Evolutionary conservation across 768 basidiomycete genomes (phyloP), one percentile per base, ranked within the genome.

Genomic region (Trametes gibbosa): DNA sequence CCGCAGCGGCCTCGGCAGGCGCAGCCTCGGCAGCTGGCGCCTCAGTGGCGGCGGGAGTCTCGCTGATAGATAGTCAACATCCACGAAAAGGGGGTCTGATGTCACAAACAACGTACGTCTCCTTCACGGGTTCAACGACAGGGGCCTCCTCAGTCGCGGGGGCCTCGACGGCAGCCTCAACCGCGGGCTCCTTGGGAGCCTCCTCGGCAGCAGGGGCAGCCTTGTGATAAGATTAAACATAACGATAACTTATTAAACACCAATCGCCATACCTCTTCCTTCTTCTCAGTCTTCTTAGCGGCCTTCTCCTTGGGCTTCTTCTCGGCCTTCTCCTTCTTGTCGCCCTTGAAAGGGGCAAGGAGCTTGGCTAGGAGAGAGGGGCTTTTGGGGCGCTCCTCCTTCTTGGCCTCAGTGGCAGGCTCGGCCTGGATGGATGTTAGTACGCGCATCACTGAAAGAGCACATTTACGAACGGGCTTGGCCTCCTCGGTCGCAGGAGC

Each of bases 271-370:
- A 73, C 70, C 69, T 86, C 85, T 65, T 87, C 84, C 77, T 89
- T 87, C 80, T 89, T 89, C 79, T 89, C 89, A 72, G 86, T 84
- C 76, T 88, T 89, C 81, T 89, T 90, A 70, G 86, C 81, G 41
- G 76, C 76, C 77, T 85, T 85, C 74, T 85, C 84, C 79, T 86
- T 83, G 68, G 78, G 79, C 63, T 75, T 80, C 75, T 81, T 90
- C 65, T 86, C 84, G 55, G 74, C 77, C 72, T 79, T 80, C 62
- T 70, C 71, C 73, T 76, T 79, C 51, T 70, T 68, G 42, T 73
- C 72, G 48, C 25, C 61, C 78, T 90, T 91, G 82, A 93, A 86
- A 41, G 88, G 82, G 27, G 85, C 85, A 59, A 95, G 85, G 62
- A 95, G 76, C 75, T 89, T 94, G 66, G 84, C 71, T 57, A 95